These are phyloP conservation scores for Bipolaris oryzae DNA, from an alignment of 2,329 filamentous ascomycete species.

Conservation along the genomic window DNA sequence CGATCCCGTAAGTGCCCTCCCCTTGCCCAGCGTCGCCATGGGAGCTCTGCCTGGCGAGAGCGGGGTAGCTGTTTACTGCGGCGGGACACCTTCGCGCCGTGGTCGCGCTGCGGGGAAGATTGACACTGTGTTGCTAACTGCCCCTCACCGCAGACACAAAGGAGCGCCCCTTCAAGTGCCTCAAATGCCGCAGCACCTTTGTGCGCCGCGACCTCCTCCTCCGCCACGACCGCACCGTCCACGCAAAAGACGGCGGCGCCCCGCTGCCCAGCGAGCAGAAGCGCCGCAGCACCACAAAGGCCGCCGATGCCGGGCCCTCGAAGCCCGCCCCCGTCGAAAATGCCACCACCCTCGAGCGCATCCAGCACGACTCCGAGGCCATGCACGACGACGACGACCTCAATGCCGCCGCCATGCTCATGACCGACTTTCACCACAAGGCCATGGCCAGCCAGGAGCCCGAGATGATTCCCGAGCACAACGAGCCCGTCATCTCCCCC, in stretches of 20 bases:
- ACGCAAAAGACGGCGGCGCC: conserved; percentile 95
- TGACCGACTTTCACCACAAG: conserved; percentile 98
- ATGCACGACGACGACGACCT: conserved; percentile 90
- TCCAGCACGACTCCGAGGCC: conserved; percentile 86
- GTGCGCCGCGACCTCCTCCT: conserved; percentile 95
- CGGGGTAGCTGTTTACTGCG: conserved; percentile 43
- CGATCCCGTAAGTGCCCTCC: conserved; percentile 82
- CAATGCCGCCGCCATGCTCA: conserved; percentile 97
- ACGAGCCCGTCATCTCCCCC: conserved; percentile 73
- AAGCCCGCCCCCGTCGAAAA: conserved; percentile 84
- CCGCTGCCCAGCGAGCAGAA: conserved; percentile 95
- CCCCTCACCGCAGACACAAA: conserved; percentile 78
- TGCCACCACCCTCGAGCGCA: conserved; percentile 85
- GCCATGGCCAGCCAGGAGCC: conserved; percentile 75
- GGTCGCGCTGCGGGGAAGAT: conserved; percentile 45
- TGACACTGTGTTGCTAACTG: conserved; percentile 40
- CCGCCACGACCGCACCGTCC: conserved; percentile 96
- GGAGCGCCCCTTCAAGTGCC: conserved; percentile 97
- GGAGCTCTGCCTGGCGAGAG: conserved; percentile 29
- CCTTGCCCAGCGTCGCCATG: conserved; percentile 23
- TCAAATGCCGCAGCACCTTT: conserved; percentile 98
- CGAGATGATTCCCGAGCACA: conserved; percentile 59
- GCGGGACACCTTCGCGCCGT: conserved; percentile 38
- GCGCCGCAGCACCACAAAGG: conserved; percentile 74
- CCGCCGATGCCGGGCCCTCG: conserved; percentile 61